Evolutionary conservation across 2,329 filamentous ascomycete species (phyloP).

Genomic region (Pyricularia grisea): DNA sequence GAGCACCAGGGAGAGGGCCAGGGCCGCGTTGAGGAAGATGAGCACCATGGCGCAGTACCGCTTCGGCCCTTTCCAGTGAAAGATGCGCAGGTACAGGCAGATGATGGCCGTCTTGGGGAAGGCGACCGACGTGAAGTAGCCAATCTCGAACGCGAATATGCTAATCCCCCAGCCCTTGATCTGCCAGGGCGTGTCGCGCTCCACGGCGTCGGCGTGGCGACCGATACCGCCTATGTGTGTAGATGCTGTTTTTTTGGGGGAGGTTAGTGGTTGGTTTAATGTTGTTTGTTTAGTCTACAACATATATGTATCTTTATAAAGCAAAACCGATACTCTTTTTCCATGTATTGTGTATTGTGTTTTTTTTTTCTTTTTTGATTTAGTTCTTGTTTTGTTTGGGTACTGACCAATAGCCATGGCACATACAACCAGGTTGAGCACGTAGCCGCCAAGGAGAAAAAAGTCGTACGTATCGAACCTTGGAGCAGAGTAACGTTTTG

Average conservation of each 20-base stretch:
- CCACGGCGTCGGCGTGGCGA: conserved; percentile 12
- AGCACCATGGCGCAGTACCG: conserved; percentile 11
- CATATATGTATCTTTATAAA: too few relatives aligned
- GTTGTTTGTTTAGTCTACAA: background rate
- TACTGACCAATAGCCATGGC: conserved; percentile 11
- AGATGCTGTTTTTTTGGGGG: background rate
- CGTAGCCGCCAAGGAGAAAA: conserved; percentile 11
- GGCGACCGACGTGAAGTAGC: conserved; percentile 18
- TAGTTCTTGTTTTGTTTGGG: background rate
- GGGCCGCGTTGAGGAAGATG: conserved; percentile 12
- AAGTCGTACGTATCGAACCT: conserved; percentile 10
- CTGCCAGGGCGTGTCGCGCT: conserved; percentile 9
- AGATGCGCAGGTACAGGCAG: conserved; percentile 19
- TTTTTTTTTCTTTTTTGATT: too few relatives aligned
- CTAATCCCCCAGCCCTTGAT: conserved; percentile 15
- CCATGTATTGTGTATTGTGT: too few relatives aligned
- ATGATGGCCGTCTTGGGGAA: conserved; percentile 20
- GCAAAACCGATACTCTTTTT: background rate
- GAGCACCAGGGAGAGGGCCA: conserved; percentile 14
- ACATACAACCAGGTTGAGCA: conserved; percentile 14
- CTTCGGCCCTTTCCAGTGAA: conserved; percentile 16
- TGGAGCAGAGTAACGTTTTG: conserved; percentile 10
- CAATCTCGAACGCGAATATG: conserved; percentile 17
- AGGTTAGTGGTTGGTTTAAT: too few relatives aligned
- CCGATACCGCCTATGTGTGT: conserved; percentile 16